These are phyloP conservation scores for Claviceps cyperi DNA, from an alignment of 2,329 filamentous ascomycete genomes.

Conservation along the genomic window DNA sequence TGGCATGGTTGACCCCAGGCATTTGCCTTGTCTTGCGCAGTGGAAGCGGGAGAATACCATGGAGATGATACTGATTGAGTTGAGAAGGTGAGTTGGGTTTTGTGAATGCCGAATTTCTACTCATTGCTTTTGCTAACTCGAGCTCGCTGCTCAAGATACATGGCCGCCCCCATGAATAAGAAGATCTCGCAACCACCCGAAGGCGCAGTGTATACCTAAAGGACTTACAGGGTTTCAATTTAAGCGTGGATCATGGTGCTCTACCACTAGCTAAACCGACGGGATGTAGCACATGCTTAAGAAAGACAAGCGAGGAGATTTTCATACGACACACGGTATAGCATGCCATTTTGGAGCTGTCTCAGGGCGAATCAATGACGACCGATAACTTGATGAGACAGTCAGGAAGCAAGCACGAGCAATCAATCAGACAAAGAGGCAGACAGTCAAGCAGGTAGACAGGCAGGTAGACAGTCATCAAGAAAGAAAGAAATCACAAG, in stretches of 20 bases:
- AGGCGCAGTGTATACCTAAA: constrained; percentile 42
- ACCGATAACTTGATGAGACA: too few relatives aligned
- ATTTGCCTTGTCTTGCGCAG: constrained; percentile 70
- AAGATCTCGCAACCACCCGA: constrained; percentile 90
- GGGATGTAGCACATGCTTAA: background rate
- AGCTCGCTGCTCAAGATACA: constrained; percentile 58
- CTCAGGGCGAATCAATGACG: too few relatives aligned
- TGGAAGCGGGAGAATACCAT: constrained; percentile 93
- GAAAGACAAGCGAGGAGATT: background rate
- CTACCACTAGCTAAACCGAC: too few relatives aligned
- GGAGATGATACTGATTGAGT: constrained; percentile 82
- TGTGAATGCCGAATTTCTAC: background rate
- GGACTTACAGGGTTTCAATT: background rate
- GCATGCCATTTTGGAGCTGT: background rate
- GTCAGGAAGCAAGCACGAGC: too few relatives aligned
- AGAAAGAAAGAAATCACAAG: too few relatives aligned
- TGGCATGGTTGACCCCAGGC: constrained; percentile 71
- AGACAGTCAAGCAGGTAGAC: too few relatives aligned
- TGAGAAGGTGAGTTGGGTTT: constrained; percentile 47
- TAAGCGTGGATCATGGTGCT: too few relatives aligned
- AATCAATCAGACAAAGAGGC: too few relatives aligned
- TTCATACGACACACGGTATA: too few relatives aligned
- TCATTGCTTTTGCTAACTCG: constrained; percentile 19
- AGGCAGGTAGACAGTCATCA: too few relatives aligned
- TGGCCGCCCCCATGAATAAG: constrained; percentile 85